phyloP scores from a whole-genome alignment of 768 basidiomycete genomes.

The Termitomyces sp. region DNA sequence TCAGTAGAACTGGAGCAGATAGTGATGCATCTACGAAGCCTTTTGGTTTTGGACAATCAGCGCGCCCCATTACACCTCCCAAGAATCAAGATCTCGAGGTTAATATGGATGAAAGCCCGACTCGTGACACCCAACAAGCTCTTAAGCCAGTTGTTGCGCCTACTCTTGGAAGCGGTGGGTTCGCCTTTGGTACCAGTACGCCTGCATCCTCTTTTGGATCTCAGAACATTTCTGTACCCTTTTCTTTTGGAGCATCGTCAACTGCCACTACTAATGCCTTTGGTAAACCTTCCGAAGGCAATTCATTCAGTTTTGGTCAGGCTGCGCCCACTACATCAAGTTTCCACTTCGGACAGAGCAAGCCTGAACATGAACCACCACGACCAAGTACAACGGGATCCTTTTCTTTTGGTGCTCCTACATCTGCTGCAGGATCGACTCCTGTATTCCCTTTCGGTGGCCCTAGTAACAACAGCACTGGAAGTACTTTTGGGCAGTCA shows the following conservation, averaged over 20 bases:
- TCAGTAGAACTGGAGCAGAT: slow-evolving; percentile 39
- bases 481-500: slow-evolving; percentile 38
- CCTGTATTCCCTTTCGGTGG: slow-evolving; percentile 42
- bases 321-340: slow-evolving; percentile 24
- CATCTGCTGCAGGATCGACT: slow-evolving; percentile 31
- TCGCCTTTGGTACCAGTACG: slow-evolving; percentile 41
- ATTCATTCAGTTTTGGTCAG: slow-evolving; percentile 46
- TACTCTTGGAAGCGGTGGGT: slow-evolving; percentile 35
- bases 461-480: slow-evolving; percentile 21
- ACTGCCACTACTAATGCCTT: slow-evolving; percentile 42
- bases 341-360: slow-evolving; percentile 44
- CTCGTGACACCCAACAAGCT: slow-evolving; percentile 49
- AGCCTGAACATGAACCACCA: slow-evolving; percentile 29
- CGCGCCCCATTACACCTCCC: slow-evolving; percentile 61
- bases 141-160: slow-evolving; percentile 29
- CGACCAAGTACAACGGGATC: slow-evolving; percentile 33
- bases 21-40: slow-evolving; percentile 43
- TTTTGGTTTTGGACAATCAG: slow-evolving; percentile 46
- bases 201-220: slow-evolving; percentile 23
- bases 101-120: slow-evolving; percentile 80
- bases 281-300: slow-evolving; percentile 38
- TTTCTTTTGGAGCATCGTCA: slow-evolving; percentile 35
- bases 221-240: slow-evolving; percentile 23
- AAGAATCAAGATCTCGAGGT: slow-evolving; percentile 59
- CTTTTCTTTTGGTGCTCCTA: slow-evolving; percentile 43